phyloP scores from a whole-genome alignment of 148 eudicot genomes.

The Spergularia marina region DNA sequence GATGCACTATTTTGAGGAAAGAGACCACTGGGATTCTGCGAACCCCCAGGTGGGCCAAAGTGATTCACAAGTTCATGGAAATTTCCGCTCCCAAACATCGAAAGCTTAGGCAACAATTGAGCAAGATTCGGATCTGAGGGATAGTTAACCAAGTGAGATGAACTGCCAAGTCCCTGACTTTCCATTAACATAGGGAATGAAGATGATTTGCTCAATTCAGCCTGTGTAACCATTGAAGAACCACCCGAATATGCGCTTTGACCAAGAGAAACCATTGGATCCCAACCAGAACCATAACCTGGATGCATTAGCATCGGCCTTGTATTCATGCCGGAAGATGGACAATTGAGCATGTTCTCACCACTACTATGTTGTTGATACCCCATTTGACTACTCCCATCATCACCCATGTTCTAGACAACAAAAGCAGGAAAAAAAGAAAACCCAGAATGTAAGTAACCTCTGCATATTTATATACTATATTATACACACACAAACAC shows the following conservation, averaged over 20 bases:
- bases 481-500: slow-evolving; percentile 12
- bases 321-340: slow-evolving; percentile 51
- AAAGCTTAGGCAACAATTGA: slow-evolving; percentile 57
- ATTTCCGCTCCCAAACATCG: slow-evolving; percentile 58
- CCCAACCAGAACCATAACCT: slow-evolving; percentile 63
- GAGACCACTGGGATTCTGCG: slow-evolving; percentile 30
- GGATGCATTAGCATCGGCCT: slow-evolving; percentile 31
- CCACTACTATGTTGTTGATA: slow-evolving; percentile 45
- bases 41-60: slow-evolving; percentile 48
- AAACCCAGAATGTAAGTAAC: slow-evolving; percentile 27
- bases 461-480: slow-evolving; percentile 27
- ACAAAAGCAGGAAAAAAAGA: slow-evolving; percentile 28
- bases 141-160: slow-evolving; percentile 47
- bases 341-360: slow-evolving; percentile 39
- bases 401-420: slow-evolving; percentile 62
- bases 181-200: slow-evolving; percentile 36
- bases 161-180: slow-evolving; percentile 34
- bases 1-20: slow-evolving; percentile 25
- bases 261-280: slow-evolving; percentile 56
- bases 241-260: slow-evolving; percentile 53
- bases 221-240: slow-evolving; percentile 47
- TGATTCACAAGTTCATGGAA: slow-evolving; percentile 61
- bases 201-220: slow-evolving; percentile 40
- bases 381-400: slow-evolving; percentile 57
- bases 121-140: slow-evolving; percentile 53